These are phyloP conservation scores for Fusarium tjaetaba DNA, from an alignment of 2,329 filamentous ascomycete species.

Conservation along the genomic window DNA sequence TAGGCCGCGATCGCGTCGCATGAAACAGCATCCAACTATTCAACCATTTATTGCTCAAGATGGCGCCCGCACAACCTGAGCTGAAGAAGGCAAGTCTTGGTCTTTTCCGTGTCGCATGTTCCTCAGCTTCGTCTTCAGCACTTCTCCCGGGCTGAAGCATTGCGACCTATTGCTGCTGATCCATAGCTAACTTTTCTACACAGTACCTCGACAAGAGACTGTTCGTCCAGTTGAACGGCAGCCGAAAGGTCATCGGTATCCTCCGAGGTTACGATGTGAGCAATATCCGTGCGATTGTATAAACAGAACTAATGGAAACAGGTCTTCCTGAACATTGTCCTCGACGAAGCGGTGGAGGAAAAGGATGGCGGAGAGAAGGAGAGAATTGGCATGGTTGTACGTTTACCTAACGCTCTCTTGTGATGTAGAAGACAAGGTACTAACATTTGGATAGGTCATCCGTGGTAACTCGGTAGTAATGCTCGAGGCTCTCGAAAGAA, in stretches of 20 bases:
- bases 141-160: not conserved
- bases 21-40: conserved; percentile 39
- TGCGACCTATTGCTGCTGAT: not conserved
- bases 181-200: conserved; percentile 40
- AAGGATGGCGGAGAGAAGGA: conserved; percentile 92
- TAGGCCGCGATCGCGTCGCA: conserved; percentile 45
- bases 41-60: conserved; percentile 61
- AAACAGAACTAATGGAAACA: conserved; percentile 50
- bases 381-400: conserved; percentile 89
- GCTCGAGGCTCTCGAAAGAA: conserved; percentile 83
- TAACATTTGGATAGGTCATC: conserved; percentile 73
- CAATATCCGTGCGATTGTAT: not conserved
- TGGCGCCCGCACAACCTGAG: conserved; percentile 99
- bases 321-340: conserved; percentile 98
- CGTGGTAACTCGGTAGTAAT: conserved; percentile 98
- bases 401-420: too few species aligned
- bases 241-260: conserved; percentile 94
- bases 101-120: not conserved
- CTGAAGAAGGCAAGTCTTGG: conserved; percentile 85
- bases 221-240: conserved; percentile 97
- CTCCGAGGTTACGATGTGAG: conserved; percentile 95
- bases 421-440: conserved; percentile 12
- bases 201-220: conserved; percentile 99
- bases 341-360: conserved; percentile 96
- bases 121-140: fast-evolving